Conservation (phyloP, 306 rosid species). For the cucumber (Cucumis sativus) region DNA sequence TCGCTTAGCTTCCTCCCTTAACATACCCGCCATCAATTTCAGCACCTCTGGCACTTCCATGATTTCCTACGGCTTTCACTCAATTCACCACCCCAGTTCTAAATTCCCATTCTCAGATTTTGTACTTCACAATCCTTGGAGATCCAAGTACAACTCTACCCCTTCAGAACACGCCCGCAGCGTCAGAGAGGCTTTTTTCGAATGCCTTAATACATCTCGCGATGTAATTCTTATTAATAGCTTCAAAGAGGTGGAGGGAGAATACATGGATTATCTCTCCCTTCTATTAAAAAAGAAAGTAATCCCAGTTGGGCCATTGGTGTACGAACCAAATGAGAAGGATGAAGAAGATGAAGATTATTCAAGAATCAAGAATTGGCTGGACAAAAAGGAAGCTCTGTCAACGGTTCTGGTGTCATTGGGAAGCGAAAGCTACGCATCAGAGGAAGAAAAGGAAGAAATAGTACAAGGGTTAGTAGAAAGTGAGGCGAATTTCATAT, state of each 20-base stretch:
- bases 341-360: not conserved
- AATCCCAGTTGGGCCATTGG: constrained; percentile 12
- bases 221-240: not conserved
- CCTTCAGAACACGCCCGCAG: not conserved
- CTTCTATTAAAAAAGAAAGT: constrained; percentile 2
- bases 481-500: constrained; percentile 13
- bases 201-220: not conserved
- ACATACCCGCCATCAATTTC: constrained; percentile 14
- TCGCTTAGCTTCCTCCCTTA: not conserved
- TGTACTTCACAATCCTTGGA: not conserved
- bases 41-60: not conserved
- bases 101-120: not conserved
- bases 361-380: not conserved
- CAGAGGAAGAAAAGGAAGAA: constrained; percentile 12
- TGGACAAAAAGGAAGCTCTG: not conserved
- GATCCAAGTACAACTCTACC: not conserved
- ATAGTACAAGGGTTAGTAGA: constrained; percentile 11
- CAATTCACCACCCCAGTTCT: not conserved
- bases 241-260: constrained; percentile 11
- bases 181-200: not conserved
- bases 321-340: not conserved
- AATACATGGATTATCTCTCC: constrained; percentile 11
- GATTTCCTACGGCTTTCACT: not conserved
- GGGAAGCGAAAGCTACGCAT: constrained; percentile 16
- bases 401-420: constrained; percentile 18